A percentile compares a stretch with the other conserved stretches of the same genome.
Conservation (phyloP, 352 stramenopile species). For the Phytopythium vexans region DNA sequence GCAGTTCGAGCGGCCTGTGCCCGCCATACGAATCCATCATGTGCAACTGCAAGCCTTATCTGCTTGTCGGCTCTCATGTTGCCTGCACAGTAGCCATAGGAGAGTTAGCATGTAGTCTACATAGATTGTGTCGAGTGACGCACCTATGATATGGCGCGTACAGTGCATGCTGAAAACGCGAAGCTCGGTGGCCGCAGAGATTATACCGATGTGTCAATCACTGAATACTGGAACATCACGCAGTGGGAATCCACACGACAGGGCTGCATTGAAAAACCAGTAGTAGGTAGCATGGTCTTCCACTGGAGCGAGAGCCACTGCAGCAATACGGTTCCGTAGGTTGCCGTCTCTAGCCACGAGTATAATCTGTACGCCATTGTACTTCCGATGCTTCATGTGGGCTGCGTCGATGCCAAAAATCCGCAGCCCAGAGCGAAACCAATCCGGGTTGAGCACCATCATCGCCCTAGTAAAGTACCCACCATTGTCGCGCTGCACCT, state of each 20-base stretch:
- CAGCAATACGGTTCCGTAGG: constrained; percentile 9
- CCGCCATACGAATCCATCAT: no score
- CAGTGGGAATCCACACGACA: constrained; percentile 10
- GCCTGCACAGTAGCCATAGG: no score
- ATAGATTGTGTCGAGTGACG: no score
- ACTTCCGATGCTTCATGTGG: constrained; percentile 19
- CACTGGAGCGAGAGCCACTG: constrained; percentile 7
- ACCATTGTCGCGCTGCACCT: background rate
- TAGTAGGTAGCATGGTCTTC: constrained; percentile 13
- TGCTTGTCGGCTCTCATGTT: constrained; percentile 15
- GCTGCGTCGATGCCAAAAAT: constrained; percentile 15
- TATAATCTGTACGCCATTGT: constrained; percentile 17
- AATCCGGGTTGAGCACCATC: constrained; percentile 4
- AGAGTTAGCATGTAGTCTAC: no score
- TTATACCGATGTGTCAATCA: constrained; percentile 13
- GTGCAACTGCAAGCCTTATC: constrained; percentile 3
- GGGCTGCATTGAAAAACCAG: constrained; percentile 11
- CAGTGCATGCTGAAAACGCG: constrained; percentile 14
- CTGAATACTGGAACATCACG: constrained; percentile 7
- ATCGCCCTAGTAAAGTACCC: constrained; percentile 8
- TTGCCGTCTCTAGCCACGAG: constrained; percentile 18
- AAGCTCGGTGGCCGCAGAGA: constrained; percentile 2
- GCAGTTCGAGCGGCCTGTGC: no score
- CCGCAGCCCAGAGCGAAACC: constrained; percentile 8
- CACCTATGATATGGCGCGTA: constrained; percentile 14